Evolutionary conservation across 169 alveolate genomes (phyloP), one percentile per base, ranked within the genome.

Genomic region (Eimeria zaria): DNA sequence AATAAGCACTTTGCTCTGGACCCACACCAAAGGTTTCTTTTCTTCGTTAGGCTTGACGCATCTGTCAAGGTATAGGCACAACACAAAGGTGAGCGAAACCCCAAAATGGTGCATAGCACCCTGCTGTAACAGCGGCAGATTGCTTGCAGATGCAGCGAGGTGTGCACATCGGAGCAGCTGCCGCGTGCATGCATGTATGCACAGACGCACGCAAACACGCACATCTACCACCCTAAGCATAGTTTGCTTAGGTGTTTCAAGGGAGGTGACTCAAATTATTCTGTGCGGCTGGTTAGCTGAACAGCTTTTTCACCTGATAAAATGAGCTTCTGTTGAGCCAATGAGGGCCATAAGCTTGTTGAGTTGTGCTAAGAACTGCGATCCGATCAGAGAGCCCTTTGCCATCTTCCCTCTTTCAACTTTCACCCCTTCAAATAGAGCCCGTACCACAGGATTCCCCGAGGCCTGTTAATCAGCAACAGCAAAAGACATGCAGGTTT

Each of bases 41-140:
- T 97, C 95, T 74, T 98, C 99, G 96, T 98, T 98, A 39, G 99
- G 99, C 92, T 98, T 98, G 36, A 98, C 98, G 95, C 99, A 98
- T 39, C 93, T 87, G 7, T 22, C 20, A 58, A 80, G 14, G 89
- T 46, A 36, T 1, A 30, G 78, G 46, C 85, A 20, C n/a, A n/a
- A n/a, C n/a, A n/a, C n/a, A n/a, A n/a, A n/a, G n/a, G n/a, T n/a
- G 14, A 24, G n/a, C 58, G 85, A 39, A 11, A 24, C 12, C 39
- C 16, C 5, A 74, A 39, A 74, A 67, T 27, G 55, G 55, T 48
- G 4, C 55, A 48, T 55, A 55, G 27, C 6, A 22, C 4, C 24
- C 64, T 9, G 64, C 16, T 9, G 64, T 22, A 55, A 22, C 64
- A 55, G 64, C 64, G 16, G 64, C 24, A 55, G 64, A 48, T 48